These are phyloP conservation scores for Diplodia scrobiculata DNA, from an alignment of 2,329 filamentous ascomycete species.

Conservation along the genomic window DNA sequence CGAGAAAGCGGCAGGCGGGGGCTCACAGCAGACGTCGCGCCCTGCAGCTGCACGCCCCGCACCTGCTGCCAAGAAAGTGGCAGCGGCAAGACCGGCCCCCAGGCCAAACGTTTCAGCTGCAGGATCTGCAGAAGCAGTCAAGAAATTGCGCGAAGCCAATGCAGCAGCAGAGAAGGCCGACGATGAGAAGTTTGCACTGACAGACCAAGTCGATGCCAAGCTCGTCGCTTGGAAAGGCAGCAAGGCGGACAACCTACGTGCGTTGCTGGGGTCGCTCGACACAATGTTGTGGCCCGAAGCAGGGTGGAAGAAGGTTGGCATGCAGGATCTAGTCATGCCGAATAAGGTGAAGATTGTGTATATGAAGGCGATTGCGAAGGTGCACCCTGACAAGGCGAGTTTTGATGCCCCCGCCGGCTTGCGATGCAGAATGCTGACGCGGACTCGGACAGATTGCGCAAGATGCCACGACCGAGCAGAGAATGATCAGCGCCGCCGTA, in stretches of 20 bases:
- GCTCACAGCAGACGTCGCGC: constrained; percentile 54
- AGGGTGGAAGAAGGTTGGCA: constrained; percentile 94
- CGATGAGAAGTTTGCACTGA: constrained; percentile 87
- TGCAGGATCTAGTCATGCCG: constrained; percentile 89
- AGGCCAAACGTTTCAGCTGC: constrained; percentile 48
- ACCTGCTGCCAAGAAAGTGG: constrained; percentile 40
- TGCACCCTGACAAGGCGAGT: constrained; percentile 95
- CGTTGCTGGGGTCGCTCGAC: constrained; percentile 82
- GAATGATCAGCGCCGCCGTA: constrained; percentile 66
- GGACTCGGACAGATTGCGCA: constrained; percentile 57
- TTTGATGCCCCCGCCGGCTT: constrained; percentile 8
- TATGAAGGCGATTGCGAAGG: constrained; percentile 99
- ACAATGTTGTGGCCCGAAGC: constrained; percentile 86
- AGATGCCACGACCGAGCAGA: constrained; percentile 66
- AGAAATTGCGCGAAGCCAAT: constrained; percentile 79
- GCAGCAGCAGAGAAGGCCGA: constrained; percentile 81
- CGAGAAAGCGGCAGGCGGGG: constrained; percentile 70
- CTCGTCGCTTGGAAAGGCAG: constrained; percentile 83
- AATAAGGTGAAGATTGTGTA: constrained; percentile 97
- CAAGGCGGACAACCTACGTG: constrained; percentile 89
- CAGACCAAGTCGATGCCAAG: constrained; percentile 79
- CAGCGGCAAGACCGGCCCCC: constrained; percentile 41
- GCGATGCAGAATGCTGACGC: constrained; percentile 30
- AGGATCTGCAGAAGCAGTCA: constrained; percentile 68
- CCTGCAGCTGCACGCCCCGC: constrained; percentile 49